Conservation (phyloP, 2,329 filamentous ascomycete species). For the Ophiostoma pallidulum region DNA sequence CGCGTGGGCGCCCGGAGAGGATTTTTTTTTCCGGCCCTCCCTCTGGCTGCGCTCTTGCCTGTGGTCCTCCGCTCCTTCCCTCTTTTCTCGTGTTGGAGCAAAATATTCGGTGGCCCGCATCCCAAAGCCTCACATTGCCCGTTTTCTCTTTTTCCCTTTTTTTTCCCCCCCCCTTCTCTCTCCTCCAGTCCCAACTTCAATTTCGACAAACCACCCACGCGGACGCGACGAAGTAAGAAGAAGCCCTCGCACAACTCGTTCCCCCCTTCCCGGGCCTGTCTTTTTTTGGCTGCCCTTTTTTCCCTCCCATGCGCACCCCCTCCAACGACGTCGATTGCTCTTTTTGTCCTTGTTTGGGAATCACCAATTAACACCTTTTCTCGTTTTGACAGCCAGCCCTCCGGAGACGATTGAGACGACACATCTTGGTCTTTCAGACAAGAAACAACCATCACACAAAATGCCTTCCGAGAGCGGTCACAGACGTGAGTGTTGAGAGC, state of each 20-base stretch:
- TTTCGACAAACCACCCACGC: conserved; percentile 16
- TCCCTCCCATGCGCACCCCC: background rate
- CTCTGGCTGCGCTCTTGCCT: no score
- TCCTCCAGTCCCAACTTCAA: conserved; percentile 13
- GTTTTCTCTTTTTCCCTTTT: conserved; percentile 8
- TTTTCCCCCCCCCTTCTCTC: conserved; percentile 9
- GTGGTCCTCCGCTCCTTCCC: background rate
- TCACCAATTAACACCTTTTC: conserved; percentile 30
- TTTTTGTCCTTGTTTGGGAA: no score
- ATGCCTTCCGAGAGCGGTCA: conserved; percentile 85
- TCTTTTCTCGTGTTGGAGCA: conserved; percentile 2
- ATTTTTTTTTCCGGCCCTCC: conserved; percentile 3
- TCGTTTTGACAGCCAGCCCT: conserved; percentile 15
- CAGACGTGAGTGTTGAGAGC: conserved; percentile 59
- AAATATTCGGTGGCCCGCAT: conserved; percentile 16
- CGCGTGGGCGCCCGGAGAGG: background rate
- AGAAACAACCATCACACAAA: conserved; percentile 41
- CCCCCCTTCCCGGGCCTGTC: conserved; percentile 17
- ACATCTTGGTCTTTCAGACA: conserved; percentile 11
- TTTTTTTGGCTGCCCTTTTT: conserved; percentile 28
- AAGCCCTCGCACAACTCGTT: background rate
- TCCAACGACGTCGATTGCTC: no score
- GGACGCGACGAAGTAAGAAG: conserved; percentile 19
- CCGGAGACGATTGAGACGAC: conserved; percentile 9
- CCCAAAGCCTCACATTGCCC: conserved; percentile 14